Evolutionary conservation across 78 protist species (phyloP).

Genomic region (Dictyostelium purpureum): DNA sequence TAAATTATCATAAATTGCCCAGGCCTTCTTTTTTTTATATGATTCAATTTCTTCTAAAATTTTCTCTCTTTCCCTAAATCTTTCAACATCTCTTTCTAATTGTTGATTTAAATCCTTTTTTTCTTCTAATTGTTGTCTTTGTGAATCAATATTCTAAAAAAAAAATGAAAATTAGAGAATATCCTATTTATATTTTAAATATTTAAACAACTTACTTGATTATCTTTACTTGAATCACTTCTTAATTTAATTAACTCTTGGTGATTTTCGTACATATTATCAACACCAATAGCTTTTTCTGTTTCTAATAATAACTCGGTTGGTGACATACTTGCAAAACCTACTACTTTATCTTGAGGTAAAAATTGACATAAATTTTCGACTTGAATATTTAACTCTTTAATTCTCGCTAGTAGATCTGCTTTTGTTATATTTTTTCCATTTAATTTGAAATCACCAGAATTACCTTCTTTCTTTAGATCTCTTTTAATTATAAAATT

Average conservation of each 20-base stretch:
- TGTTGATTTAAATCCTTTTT: slow-evolving; percentile 49
- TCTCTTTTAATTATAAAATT: slow-evolving; percentile 40
- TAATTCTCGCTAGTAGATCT: slow-evolving; percentile 14
- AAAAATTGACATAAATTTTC: slow-evolving; percentile 93
- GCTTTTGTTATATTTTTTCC: slow-evolving; percentile 18
- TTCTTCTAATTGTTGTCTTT: too few species aligned
- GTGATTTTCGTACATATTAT: slow-evolving; percentile 62
- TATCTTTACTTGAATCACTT: background rate
- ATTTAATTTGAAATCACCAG: slow-evolving; percentile 51
- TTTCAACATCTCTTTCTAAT: slow-evolving; percentile 82
- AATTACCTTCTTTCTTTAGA: slow-evolving; percentile 22
- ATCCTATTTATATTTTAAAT: too few species aligned
- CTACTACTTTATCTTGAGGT: slow-evolving; percentile 93
- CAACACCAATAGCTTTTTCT: slow-evolving; percentile 48
- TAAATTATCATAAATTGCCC: slow-evolving; percentile 41
- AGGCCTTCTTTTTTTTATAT: slow-evolving; percentile 36
- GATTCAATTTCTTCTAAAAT: slow-evolving; percentile 10
- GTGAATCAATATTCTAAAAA: slow-evolving; percentile 10
- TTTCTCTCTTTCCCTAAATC: slow-evolving; percentile 76
- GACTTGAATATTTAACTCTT: slow-evolving; percentile 74
- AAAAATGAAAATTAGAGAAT: background rate
- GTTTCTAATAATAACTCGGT: slow-evolving; percentile 80
- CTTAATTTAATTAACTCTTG: slow-evolving; percentile 45
- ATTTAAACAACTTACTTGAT: background rate
- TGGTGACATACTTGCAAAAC: slow-evolving; percentile 84